Conservation (phyloP, 2,329 filamentous ascomycete species). For the Pseudocercospora fijiensis region DNA sequence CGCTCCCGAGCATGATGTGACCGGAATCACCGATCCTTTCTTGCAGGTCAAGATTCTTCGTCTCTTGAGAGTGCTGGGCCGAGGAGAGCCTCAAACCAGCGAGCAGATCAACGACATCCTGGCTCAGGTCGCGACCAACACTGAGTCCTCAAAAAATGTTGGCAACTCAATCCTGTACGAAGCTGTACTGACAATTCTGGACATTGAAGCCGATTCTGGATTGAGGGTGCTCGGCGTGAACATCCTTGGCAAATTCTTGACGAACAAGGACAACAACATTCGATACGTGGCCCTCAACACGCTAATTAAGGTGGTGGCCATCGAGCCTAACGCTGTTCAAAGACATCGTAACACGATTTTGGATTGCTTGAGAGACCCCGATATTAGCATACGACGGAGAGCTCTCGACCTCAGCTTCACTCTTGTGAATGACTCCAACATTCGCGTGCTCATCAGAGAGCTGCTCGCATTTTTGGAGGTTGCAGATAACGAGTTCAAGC, state of each 20-base stretch:
- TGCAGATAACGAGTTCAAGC: conserved; percentile 97
- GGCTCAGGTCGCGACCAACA: conserved; percentile 89
- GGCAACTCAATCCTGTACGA: conserved; percentile 98
- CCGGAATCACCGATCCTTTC: conserved; percentile 92
- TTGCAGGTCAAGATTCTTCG: conserved; percentile 94
- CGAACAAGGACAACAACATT: conserved; percentile 99
- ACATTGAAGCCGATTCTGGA: conserved; percentile 96
- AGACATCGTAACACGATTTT: conserved; percentile 95
- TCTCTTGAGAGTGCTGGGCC: conserved; percentile 78
- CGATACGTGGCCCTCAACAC: conserved; percentile 97
- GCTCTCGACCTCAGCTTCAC: conserved; percentile 98
- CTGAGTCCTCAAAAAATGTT: conserved; percentile 96
- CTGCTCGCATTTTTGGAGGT: conserved; percentile 93
- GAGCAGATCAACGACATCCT: conserved; percentile 99
- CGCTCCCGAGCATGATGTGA: conserved; percentile 96
- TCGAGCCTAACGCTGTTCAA: conserved; percentile 96
- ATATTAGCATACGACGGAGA: conserved; percentile 93
- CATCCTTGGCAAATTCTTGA: conserved; percentile 94
- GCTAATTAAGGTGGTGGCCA: conserved; percentile 94
- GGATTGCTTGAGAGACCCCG: conserved; percentile 91
- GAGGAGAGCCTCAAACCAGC: conserved; percentile 81
- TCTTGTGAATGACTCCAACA: conserved; percentile 93
- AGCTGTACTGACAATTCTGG: conserved; percentile 91
- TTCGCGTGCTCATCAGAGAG: conserved; percentile 88
- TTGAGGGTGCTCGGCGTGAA: conserved; percentile 93